Percentiles rank a stretch among this genome's conserved stretches.
phyloP scores from a whole-genome alignment of 805 yeast genomes.

The Yueomyces sinensis region DNA sequence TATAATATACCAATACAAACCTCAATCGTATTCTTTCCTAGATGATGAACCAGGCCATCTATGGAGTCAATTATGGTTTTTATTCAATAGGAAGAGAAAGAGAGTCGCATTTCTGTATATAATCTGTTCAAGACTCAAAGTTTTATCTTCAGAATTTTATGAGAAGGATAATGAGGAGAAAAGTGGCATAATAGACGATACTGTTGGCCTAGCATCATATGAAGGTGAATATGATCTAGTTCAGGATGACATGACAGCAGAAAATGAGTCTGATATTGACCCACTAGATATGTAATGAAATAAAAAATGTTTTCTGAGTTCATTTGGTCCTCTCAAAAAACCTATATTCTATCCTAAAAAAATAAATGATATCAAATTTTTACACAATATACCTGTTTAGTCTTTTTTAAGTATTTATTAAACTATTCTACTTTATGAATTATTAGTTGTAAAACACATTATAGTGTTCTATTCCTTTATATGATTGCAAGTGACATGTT shows the following conservation, averaged over 20 bases:
- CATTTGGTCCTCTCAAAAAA: too few relatives aligned
- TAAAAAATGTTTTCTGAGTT: not conserved
- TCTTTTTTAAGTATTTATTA: too few relatives aligned
- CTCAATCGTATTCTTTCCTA: conserved; percentile 20
- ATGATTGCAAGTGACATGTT: too few relatives aligned
- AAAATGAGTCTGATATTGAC: conserved; percentile 25
- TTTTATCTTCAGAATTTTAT: conserved; percentile 25
- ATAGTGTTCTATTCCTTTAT: too few relatives aligned
- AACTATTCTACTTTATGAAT: too few relatives aligned
- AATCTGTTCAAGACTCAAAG: conserved; percentile 36
- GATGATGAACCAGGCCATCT: conserved; percentile 28
- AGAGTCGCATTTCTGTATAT: conserved; percentile 80
- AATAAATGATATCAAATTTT: too few relatives aligned
- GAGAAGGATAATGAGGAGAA: conserved; percentile 6
- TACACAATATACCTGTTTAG: too few relatives aligned
- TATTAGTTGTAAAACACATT: too few relatives aligned
- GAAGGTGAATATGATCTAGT: conserved; percentile 36
- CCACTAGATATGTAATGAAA: not conserved
- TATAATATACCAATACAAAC: conserved; percentile 48
- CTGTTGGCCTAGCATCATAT: conserved; percentile 1
- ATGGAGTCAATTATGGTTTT: conserved; percentile 69
- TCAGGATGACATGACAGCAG: conserved; percentile 25
- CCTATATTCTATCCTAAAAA: too few relatives aligned
- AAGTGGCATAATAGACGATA: not conserved
- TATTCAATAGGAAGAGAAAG: conserved; percentile 81